Base-by-base conservation (phyloP, 2,329 filamentous ascomycete genomes). In the Iodosphaeria phyllophila region DNA sequence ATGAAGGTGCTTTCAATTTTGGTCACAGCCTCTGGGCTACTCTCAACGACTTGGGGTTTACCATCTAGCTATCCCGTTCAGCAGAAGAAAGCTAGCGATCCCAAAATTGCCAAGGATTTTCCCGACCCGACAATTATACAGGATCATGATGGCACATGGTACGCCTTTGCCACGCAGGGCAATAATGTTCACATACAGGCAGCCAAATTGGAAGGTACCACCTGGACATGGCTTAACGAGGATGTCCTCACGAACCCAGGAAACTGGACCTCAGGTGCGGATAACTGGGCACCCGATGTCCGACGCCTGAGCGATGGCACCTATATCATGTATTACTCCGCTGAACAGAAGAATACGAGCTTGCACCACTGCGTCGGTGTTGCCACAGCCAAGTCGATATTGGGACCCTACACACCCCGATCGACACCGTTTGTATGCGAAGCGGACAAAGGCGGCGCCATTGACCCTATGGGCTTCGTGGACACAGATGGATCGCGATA, bases 271-370 rank as follows among this genome's bases (percentile, higher is more conserved):
- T 58, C 51, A 4, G 55, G 56, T 2, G 40, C 42, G 4, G 55
- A 65, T 28, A 62, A 60, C 14, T 74, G 67, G 66, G 69, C 69
- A 0, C 70, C 69, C 7, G 67, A 73, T 37, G 62, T 74, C 5
- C 50, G 57, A 8, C 45, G 43, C 27, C 44, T 68, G 17, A 48
- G 33, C 18, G 42, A 52, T 27, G 62, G 60, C n/a, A 52, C 45
- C 15, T 73, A 64, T 38, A 55, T 71, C 19, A 56, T 74, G 48
- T 72, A 72, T 48, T 73, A 66, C 42, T 54, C 58, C 4, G 66
- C 57, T 13, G 46, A 57, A 33, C 47, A 52, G 23, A 51, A 47
- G 8, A 41, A 38, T 12, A 38, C 39, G 21, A 35, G 46, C 3
- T 37, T 35, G 5, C 45, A 51, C 22, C 67, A 74, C 43, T 75